Conservation (phyloP, 148 eudicot genomes). For the Cornus controversa region DNA sequence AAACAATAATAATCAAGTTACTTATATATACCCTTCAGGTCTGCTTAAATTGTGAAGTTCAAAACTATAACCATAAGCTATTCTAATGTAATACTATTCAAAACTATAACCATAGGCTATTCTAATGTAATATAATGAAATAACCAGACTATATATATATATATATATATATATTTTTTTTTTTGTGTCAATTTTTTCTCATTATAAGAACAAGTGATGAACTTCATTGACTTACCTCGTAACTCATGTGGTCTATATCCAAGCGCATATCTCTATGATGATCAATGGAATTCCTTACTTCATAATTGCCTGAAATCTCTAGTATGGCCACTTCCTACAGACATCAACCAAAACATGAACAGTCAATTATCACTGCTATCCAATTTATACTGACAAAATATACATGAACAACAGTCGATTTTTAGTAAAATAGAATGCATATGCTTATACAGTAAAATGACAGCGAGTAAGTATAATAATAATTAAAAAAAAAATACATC, state of each 20-base stretch:
- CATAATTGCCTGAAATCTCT: conserved; percentile 66
- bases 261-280: conserved; percentile 89
- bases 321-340: conserved; percentile 79
- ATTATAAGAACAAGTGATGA: background rate
- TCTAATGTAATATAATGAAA: background rate
- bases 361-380: too few relatives aligned
- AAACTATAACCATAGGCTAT: background rate
- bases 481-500: conserved; percentile 63
- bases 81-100: background rate
- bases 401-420: background rate
- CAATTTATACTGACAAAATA: background rate
- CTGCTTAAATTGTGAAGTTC: background rate
- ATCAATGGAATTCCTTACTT: conserved; percentile 56
- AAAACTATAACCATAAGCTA: background rate
- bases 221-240: conserved; percentile 62
- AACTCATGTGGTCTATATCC: conserved; percentile 95
- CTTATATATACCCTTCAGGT: background rate
- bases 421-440: background rate
- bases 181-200: background rate
- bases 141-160: too few relatives aligned
- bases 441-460: background rate
- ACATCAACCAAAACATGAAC: conserved; percentile 2
- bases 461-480: background rate
- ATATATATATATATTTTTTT: too few relatives aligned
- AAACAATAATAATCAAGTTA: too few relatives aligned